These are phyloP conservation scores for Thinopyrum elongatum DNA, from an alignment of 176 grass and related monocot genomes.

Conservation along the genomic window DNA sequence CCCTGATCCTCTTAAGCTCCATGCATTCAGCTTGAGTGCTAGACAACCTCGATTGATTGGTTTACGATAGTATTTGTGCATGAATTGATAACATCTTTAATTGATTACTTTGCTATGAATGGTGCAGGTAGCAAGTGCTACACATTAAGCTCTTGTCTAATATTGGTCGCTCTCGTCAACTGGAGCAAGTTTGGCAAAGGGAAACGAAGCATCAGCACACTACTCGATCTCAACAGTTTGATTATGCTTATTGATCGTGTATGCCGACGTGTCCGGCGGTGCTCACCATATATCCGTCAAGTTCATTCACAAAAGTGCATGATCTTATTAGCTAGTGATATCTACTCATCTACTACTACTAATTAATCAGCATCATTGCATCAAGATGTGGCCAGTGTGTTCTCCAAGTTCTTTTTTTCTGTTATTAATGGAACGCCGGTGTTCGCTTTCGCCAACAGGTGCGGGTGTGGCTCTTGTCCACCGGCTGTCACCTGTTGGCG, in stretches of 20 bases:
- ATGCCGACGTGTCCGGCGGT: background rate
- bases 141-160: background rate
- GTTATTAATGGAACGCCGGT: background rate
- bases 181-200: background rate
- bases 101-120: background rate
- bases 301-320: background rate
- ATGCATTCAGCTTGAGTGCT: background rate
- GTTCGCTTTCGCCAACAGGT: background rate
- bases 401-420: background rate
- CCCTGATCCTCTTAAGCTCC: background rate
- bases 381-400: background rate
- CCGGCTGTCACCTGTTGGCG: background rate
- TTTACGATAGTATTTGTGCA: background rate
- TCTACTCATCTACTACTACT: constrained; percentile 20
- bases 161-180: background rate
- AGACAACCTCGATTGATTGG: background rate
- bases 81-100: background rate
- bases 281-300: background rate
- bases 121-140: background rate
- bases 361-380: background rate
- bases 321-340: constrained; percentile 19
- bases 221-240: background rate
- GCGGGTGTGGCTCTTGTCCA: background rate
- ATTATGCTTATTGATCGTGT: background rate
- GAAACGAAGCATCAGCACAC: background rate